Evolutionary conservation across 179 eudicot genomes (phyloP).

Genomic region (Silene coronaria): DNA sequence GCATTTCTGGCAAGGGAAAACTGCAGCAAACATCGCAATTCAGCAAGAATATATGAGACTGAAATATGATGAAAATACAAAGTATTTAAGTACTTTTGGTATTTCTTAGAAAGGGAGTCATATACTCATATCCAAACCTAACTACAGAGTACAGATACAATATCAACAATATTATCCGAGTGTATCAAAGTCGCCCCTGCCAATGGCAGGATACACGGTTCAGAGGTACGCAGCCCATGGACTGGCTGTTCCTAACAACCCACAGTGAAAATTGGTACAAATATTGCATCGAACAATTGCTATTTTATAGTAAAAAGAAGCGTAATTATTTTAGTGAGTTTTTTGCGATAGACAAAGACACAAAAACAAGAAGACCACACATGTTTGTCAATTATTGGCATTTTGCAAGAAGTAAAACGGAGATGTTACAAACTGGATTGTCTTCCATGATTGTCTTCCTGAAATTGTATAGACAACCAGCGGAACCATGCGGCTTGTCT

Average conservation of each 20-base stretch:
- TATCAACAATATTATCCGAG: too few relatives aligned
- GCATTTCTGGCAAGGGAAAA: constrained; percentile 81
- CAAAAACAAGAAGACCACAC: neutral
- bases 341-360: neutral
- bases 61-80: constrained; percentile 17
- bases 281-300: neutral
- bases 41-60: constrained; percentile 88
- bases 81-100: neutral
- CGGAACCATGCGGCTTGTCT: constrained; percentile 96
- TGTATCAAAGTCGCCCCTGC: too few relatives aligned
- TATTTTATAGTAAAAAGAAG: neutral
- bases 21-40: constrained; percentile 90
- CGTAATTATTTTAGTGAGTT: too few relatives aligned
- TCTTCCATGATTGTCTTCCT: constrained; percentile 89
- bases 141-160: neutral
- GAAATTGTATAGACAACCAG: constrained; percentile 75
- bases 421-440: constrained; percentile 44
- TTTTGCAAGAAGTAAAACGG: constrained; percentile 10
- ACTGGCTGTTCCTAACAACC: too few relatives aligned
- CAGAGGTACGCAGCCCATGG: too few relatives aligned
- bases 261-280: neutral
- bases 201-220: too few relatives aligned
- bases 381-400: neutral
- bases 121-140: neutral
- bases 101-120: neutral